Percentiles rank a stretch among this genome's conserved stretches.
phyloP scores from a whole-genome alignment of 2,329 filamentous ascomycete genomes.

The Ascochyta viciae-villosae region DNA sequence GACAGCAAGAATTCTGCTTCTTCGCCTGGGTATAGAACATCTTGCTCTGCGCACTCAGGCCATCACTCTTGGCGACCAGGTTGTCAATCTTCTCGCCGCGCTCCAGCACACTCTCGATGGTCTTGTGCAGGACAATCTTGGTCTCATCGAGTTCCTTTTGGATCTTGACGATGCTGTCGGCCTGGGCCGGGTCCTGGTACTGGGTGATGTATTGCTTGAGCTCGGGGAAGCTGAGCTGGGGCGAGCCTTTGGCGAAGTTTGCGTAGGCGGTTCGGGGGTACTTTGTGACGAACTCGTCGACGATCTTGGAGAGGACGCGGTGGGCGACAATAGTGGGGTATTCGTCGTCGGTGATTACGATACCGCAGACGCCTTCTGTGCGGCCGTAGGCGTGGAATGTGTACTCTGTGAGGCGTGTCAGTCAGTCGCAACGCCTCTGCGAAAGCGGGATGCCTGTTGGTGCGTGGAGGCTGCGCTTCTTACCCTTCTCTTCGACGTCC shows the following conservation, averaged over 20 bases:
- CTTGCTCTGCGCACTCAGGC: constrained; percentile 89
- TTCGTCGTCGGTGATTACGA: constrained; percentile 57
- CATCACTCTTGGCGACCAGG: constrained; percentile 91
- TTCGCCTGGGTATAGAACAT: constrained; percentile 87
- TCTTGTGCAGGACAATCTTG: constrained; percentile 96
- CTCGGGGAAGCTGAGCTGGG: constrained; percentile 65
- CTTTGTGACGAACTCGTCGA: constrained; percentile 84
- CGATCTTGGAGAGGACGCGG: constrained; percentile 82
- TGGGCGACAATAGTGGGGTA: constrained; percentile 78
- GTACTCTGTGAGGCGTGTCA: constrained; percentile 59
- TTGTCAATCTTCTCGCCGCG: constrained; percentile 96
- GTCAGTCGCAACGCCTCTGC: background rate
- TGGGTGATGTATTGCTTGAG: constrained; percentile 79
- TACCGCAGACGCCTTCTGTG: constrained; percentile 55
- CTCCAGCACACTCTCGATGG: constrained; percentile 86
- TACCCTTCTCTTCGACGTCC: constrained; percentile 80
- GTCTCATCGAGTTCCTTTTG: constrained; percentile 97
- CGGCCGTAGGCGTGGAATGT: constrained; percentile 61
- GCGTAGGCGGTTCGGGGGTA: constrained; percentile 75
- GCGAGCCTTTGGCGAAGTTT: constrained; percentile 53
- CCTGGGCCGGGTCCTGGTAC: constrained; percentile 87
- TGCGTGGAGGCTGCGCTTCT: no score
- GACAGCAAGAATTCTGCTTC: constrained; percentile 68
- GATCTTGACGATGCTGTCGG: constrained; percentile 93
- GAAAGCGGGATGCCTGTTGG: no score